These are phyloP conservation scores for Wickerhamiella lipophila DNA, from an alignment of 805 yeast species.

Conservation along the genomic window DNA sequence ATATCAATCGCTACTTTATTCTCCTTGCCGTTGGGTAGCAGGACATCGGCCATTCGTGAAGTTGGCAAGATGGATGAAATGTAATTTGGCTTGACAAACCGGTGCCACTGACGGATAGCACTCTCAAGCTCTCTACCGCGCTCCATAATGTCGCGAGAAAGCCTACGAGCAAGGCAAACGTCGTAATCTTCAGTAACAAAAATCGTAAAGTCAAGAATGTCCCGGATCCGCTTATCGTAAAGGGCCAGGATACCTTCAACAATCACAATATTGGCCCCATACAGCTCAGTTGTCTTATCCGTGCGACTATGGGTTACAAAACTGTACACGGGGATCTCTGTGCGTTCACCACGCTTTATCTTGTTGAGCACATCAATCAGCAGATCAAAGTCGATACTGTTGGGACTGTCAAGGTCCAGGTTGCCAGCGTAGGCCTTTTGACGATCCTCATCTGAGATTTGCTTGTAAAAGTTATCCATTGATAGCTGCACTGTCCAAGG, in stretches of 20 bases:
- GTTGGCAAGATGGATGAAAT: slow-evolving; percentile 64
- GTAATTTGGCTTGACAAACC: slow-evolving; percentile 85
- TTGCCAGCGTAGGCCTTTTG: slow-evolving; percentile 51
- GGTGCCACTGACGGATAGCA: slow-evolving; percentile 78
- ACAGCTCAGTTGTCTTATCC: slow-evolving; percentile 55
- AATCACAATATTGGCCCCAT: slow-evolving; percentile 88
- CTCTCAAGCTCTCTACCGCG: slow-evolving; percentile 79
- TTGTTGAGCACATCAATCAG: slow-evolving; percentile 49
- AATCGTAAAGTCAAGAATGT: slow-evolving; percentile 71
- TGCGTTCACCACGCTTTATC: slow-evolving; percentile 55
- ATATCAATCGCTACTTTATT: slow-evolving; percentile 67
- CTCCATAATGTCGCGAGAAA: slow-evolving; percentile 72
- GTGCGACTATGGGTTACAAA: slow-evolving; percentile 51
- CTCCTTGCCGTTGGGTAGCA: slow-evolving; percentile 85
- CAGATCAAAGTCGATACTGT: slow-evolving; percentile 68
- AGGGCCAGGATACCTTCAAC: slow-evolving; percentile 85
- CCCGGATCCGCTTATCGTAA: slow-evolving; percentile 53
- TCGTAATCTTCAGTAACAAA: slow-evolving; percentile 93
- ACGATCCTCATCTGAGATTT: slow-evolving; percentile 50
- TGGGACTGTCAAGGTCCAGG: slow-evolving; percentile 79
- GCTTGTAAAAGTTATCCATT: slow-evolving; percentile 81
- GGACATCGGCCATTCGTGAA: slow-evolving; percentile 65
- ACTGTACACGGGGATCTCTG: slow-evolving; percentile 59
- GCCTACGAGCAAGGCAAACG: slow-evolving; percentile 76
- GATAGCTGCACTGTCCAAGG: slow-evolving; percentile 92